Evolutionary conservation across 805 yeast species (phyloP).

Genomic region (Lachancea sp.): DNA sequence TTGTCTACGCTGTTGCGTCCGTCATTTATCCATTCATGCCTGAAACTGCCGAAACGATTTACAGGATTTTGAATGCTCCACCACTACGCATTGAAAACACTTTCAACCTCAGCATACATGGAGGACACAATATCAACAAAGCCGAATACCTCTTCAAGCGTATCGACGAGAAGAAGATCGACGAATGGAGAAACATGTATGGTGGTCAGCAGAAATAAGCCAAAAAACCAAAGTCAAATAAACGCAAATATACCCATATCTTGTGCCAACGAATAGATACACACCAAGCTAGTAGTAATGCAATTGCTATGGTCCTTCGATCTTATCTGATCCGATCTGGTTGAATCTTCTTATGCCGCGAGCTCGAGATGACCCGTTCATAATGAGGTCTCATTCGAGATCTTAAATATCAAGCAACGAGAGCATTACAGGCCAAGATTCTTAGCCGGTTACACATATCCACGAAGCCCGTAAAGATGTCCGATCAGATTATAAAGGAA

Average conservation of each 20-base stretch:
- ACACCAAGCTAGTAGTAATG: no score
- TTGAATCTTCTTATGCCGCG: no score
- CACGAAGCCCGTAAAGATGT: constrained; percentile 36
- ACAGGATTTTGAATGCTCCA: constrained; percentile 79
- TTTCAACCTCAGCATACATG: constrained; percentile 59
- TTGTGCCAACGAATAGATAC: no score
- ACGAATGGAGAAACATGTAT: constrained; percentile 76
- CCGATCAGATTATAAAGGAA: constrained; percentile 41
- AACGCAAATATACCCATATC: no score
- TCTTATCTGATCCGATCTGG: no score
- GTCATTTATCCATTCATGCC: constrained; percentile 89
- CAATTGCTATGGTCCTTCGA: no score
- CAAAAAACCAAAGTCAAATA: not conserved
- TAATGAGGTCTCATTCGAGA: not conserved
- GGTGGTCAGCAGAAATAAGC: constrained; percentile 61
- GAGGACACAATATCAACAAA: constrained; percentile 83
- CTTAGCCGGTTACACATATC: not conserved
- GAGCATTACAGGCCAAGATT: not conserved
- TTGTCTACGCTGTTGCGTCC: constrained; percentile 80
- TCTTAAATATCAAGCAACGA: not conserved
- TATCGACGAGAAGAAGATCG: constrained; percentile 85
- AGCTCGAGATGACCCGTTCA: not conserved
- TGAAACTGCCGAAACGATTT: constrained; percentile 61
- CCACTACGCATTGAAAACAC: constrained; percentile 67
- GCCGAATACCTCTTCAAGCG: constrained; percentile 88